These are phyloP conservation scores for Jackrogersella multiformis DNA, from an alignment of 495 filamentous ascomycete species.

Conservation along the genomic window DNA sequence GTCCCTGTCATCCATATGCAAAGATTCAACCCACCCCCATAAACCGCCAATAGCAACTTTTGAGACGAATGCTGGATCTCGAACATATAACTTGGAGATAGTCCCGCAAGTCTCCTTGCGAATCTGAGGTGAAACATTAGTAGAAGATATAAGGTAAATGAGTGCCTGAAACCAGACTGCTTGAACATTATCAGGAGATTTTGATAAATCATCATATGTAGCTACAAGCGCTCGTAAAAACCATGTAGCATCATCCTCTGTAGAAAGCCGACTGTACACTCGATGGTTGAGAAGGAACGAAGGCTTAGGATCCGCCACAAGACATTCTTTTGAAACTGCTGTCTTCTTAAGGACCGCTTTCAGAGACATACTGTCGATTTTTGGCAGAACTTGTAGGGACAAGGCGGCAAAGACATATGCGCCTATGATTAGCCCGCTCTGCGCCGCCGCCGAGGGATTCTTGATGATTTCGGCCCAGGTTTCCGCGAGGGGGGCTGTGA, in stretches of 20 bases:
- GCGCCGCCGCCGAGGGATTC: constrained; percentile 78
- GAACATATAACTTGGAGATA: constrained; percentile 67
- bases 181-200: constrained; percentile 45
- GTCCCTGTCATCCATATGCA: constrained; percentile 77
- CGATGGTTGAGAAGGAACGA: constrained; percentile 86
- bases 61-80: constrained; percentile 63
- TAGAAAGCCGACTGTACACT: constrained; percentile 78
- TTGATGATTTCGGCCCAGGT: constrained; percentile 76
- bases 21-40: constrained; percentile 80
- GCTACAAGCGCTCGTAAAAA: constrained; percentile 72
- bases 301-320: constrained; percentile 74
- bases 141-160: constrained; percentile 76
- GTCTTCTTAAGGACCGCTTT: constrained; percentile 64
- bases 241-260: constrained; percentile 81
- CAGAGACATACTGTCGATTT: constrained; percentile 53
- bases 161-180: constrained; percentile 82
- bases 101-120: constrained; percentile 66
- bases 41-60: constrained; percentile 71
- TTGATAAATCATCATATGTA: constrained; percentile 56
- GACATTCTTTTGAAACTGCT: constrained; percentile 67
- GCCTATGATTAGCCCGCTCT: constrained; percentile 76
- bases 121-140: constrained; percentile 62
- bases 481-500: constrained; percentile 73
- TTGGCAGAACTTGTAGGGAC: constrained; percentile 54
- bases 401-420: constrained; percentile 79